phyloP scores from a whole-genome alignment of 2,329 filamentous ascomycete species.

The Apiospora phragmitis region DNA sequence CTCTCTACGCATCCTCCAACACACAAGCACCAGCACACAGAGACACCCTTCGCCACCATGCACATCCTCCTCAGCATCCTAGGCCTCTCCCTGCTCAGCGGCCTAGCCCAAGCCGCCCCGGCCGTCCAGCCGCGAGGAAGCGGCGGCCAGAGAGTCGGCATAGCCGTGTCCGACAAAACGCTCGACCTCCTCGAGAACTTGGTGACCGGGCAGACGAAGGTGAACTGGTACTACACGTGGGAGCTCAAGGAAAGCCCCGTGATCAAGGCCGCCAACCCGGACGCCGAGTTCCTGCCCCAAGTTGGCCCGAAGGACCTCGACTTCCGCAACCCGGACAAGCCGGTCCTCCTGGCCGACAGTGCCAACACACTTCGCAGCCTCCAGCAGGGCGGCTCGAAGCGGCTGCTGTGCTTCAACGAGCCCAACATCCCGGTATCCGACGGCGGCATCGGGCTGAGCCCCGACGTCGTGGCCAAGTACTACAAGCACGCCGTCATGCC shows the following conservation, averaged over 20 bases:
- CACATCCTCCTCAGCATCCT: background rate
- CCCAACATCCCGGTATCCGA: slow-evolving; percentile 39
- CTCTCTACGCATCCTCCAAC: background rate
- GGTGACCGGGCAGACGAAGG: slow-evolving; percentile 20
- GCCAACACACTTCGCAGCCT: slow-evolving; percentile 34
- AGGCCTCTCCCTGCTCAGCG: background rate
- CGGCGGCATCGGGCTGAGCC: slow-evolving; percentile 38
- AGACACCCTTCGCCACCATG: background rate
- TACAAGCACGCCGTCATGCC: slow-evolving; percentile 40
- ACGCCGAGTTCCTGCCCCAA: slow-evolving; percentile 38
- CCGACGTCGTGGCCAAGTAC: slow-evolving; percentile 37
- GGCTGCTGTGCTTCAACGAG: slow-evolving; percentile 41
- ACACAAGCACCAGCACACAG: background rate
- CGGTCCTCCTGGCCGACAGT: slow-evolving; percentile 17
- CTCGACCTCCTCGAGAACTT: background rate
- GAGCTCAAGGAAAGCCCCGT: slow-evolving; percentile 27
- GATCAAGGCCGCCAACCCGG: slow-evolving; percentile 15
- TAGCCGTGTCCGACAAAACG: background rate
- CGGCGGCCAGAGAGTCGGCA: background rate
- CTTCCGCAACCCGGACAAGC: background rate
- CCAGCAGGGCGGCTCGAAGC: background rate
- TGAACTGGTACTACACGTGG: slow-evolving; percentile 46
- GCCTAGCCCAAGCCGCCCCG: background rate
- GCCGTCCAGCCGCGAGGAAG: background rate
- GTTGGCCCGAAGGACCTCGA: slow-evolving; percentile 26